Evolutionary conservation across 2,329 filamentous ascomycete genomes (phyloP), one percentile per base, ranked within the genome.

Genomic region (Drechslerella dactyloides): DNA sequence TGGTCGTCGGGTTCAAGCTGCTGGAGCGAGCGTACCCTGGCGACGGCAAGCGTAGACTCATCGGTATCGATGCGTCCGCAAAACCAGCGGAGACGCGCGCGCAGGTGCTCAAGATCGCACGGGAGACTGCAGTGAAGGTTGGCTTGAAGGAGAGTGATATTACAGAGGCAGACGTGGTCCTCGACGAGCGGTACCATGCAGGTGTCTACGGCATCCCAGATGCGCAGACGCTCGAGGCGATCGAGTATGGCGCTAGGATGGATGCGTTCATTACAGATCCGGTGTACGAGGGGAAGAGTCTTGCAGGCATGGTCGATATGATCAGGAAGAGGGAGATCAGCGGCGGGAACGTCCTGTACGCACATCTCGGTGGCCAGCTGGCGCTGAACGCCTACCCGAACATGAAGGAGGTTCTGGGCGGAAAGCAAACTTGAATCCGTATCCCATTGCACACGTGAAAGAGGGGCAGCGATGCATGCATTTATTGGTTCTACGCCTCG

Each of bases 211-310:
- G 89, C 1, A 83, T 90, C 64, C 87, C 88, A 0, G 86, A 89
- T 74, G 80, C 85, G 77, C 80, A 81, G 75, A 91, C 89, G 0
- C 83, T 88, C 55, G 86, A 86, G 33, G 88, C 88, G 0, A 90
- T 91, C 77, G 84, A 84, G 78, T 87, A 89, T 76, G 87, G 86
- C 3, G 89, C 89, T 0, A 78, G 81, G 68, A 89, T 85, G 0
- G 89, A 91, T 80, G 89, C 85, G 0, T 87, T 91, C 75, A 89
- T 91, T 73, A 90, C 88, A 0, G 89, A 91, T 77, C 89, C 88
- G 0, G 89, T 91, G 1, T 91, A 91, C 76, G 88, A 90, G 80
- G 89, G 89, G 0, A 91, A 91, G 84, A 89, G 86, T 75, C 80
- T 91, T 78, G 87, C 87, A 2, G 89, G 88, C 0, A 84, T 90